Evolutionary conservation across 2,329 filamentous ascomycete genomes (phyloP).

Genomic region (Alternaria sp.): DNA sequence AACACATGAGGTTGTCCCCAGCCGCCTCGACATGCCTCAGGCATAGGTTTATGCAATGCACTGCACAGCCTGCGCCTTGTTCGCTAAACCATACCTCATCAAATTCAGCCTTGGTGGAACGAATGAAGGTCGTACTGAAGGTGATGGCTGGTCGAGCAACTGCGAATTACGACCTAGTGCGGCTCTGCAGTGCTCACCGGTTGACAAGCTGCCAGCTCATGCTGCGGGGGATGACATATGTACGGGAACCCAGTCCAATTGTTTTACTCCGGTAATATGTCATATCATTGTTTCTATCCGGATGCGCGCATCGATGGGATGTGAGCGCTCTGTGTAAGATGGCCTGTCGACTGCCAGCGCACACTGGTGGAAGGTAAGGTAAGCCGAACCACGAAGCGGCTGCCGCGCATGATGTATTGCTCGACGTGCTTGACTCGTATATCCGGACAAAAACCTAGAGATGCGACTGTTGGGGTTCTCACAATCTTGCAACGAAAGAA

Average conservation of each 20-base stretch:
- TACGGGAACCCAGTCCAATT: conserved; percentile 42
- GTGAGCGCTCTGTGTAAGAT: conserved; percentile 18
- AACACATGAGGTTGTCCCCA: conserved; percentile 7
- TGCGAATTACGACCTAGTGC: conserved; percentile 32
- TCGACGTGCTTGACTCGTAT: neutral
- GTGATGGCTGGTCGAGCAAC: conserved; percentile 19
- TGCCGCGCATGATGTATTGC: conserved; percentile 5
- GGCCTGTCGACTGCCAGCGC: conserved; percentile 34
- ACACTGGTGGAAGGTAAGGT: conserved; percentile 20
- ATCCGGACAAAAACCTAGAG: neutral
- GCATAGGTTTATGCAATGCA: conserved; percentile 29
- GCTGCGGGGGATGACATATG: conserved; percentile 25
- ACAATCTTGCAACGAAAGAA: neutral
- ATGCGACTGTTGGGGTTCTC: neutral
- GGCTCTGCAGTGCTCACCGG: conserved; percentile 48
- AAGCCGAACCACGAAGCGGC: conserved; percentile 7
- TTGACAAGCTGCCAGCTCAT: conserved; percentile 29
- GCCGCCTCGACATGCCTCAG: conserved; percentile 36
- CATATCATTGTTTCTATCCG: conserved; percentile 23
- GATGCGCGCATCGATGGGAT: conserved; percentile 15
- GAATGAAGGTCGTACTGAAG: conserved; percentile 28
- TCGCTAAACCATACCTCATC: conserved; percentile 36
- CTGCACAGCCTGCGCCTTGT: conserved; percentile 48
- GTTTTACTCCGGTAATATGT: conserved; percentile 31
- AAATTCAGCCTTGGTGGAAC: conserved; percentile 30